phyloP scores from a whole-genome alignment of 2,329 filamentous ascomycete species.

The Stagonosporopsis rhizophila region DNA sequence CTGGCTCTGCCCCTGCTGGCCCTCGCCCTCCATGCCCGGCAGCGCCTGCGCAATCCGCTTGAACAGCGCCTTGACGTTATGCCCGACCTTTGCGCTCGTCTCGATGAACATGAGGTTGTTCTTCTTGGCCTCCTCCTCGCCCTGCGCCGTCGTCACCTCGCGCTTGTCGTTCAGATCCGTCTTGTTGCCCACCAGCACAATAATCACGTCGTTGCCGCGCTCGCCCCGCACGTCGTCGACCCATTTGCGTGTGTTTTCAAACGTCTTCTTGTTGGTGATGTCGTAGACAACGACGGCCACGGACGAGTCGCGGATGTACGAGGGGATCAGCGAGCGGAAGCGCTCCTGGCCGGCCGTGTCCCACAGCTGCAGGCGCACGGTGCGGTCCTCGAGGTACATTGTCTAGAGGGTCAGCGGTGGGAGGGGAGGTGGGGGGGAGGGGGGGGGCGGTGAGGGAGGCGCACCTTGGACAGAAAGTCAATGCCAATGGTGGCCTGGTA shows the following conservation, averaged over 20 bases:
- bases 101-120: constrained; percentile 99
- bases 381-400: constrained; percentile 99
- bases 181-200: constrained; percentile 98
- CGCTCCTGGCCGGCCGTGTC: constrained; percentile 97
- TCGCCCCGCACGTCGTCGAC: constrained; percentile 97
- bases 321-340: constrained; percentile 95
- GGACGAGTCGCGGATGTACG: constrained; percentile 97
- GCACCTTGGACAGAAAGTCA: constrained; percentile 96
- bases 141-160: constrained; percentile 94
- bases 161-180: constrained; percentile 98
- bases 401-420: constrained; percentile 64
- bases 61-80: constrained; percentile 98
- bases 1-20: constrained; percentile 77
- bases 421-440: not conserved
- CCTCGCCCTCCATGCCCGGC: constrained; percentile 94
- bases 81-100: constrained; percentile 95
- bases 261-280: constrained; percentile 95
- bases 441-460: constrained; percentile 11
- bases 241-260: constrained; percentile 99
- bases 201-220: constrained; percentile 97
- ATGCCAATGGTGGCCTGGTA: constrained; percentile 99
- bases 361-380: constrained; percentile 96
- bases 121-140: constrained; percentile 97
- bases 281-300: constrained; percentile 99
- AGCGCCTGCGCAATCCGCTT: constrained; percentile 97